Conservation (phyloP, 176 grass and related monocot species). For the Hsuehochloa calcarea region DNA sequence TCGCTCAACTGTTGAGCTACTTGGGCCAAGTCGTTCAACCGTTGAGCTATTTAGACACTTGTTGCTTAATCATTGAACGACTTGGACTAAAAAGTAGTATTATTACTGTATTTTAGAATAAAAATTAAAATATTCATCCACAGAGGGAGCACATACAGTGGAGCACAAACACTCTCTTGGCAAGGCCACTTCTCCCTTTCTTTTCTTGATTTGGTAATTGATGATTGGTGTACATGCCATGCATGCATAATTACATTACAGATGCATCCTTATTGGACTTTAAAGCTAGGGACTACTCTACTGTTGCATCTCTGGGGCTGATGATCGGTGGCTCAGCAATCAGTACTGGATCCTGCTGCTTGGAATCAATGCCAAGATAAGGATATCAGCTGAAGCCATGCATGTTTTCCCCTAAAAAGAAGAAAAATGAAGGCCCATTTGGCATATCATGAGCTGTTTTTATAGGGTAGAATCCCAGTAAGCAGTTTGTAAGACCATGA, state of each 20-base stretch:
- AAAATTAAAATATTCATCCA: no score
- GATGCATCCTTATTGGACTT: background rate
- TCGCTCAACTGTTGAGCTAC: no score
- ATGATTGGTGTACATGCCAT: background rate
- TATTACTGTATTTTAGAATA: no score
- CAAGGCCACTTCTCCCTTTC: background rate
- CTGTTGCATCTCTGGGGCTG: background rate
- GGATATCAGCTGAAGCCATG: background rate
- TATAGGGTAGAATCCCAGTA: background rate
- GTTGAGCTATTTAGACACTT: no score
- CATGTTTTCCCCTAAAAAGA: background rate
- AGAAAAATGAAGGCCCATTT: background rate
- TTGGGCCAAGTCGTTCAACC: no score
- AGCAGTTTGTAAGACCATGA: background rate
- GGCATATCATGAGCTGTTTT: background rate
- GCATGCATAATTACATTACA: background rate
- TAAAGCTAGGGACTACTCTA: background rate
- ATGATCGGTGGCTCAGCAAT: background rate
- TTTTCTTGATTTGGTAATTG: background rate
- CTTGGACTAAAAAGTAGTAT: no score
- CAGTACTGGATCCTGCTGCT: background rate
- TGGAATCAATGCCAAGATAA: background rate
- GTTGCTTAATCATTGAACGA: no score
- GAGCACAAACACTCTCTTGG: background rate
- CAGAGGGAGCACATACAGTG: background rate